A percentile compares a stretch with the other conserved stretches of the same genome.
These are phyloP conservation scores for Fusarium nisikadoi DNA, from an alignment of 2,329 filamentous ascomycete species.

Conservation along the genomic window DNA sequence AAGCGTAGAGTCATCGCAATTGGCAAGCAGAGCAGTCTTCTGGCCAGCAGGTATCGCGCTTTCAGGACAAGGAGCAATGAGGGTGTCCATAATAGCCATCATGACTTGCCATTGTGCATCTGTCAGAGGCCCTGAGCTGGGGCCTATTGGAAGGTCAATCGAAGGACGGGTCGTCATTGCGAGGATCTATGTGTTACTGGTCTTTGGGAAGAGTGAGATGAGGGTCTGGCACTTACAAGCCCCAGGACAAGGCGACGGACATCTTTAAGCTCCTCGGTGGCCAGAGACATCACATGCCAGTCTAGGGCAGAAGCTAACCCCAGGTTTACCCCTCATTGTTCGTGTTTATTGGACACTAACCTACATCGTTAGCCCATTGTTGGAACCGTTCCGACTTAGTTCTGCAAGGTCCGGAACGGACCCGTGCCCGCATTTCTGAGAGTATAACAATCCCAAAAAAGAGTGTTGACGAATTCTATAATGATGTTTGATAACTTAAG, in stretches of 20 bases:
- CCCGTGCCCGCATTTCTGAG: not conserved
- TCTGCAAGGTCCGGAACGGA: not conserved
- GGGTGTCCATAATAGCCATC: slow-evolving; percentile 2
- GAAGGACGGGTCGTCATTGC: not conserved
- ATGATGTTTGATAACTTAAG: fast-evolving
- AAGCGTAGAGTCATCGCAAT: not conserved
- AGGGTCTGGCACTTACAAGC: too few relatives aligned
- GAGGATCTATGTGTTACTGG: fast-evolving
- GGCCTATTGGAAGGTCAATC: not conserved
- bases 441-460: fast-evolving
- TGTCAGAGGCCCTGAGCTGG: not conserved
- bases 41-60: not conserved
- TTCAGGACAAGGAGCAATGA: not conserved
- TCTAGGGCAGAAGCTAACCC: not conserved
- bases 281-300: not conserved
- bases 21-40: not conserved
- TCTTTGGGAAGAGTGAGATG: fast-evolving
- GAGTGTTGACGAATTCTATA: fast-evolving
- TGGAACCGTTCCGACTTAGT: not conserved
- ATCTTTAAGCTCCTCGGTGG: not conserved
- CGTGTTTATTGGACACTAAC: not conserved
- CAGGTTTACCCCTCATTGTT: not conserved
- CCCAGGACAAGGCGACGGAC: not conserved
- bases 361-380: not conserved
- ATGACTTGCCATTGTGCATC: not conserved